These are phyloP conservation scores for Chlamydomonas sphaeroides DNA, from an alignment of 139 green algal genomes.

Conservation along the genomic window DNA sequence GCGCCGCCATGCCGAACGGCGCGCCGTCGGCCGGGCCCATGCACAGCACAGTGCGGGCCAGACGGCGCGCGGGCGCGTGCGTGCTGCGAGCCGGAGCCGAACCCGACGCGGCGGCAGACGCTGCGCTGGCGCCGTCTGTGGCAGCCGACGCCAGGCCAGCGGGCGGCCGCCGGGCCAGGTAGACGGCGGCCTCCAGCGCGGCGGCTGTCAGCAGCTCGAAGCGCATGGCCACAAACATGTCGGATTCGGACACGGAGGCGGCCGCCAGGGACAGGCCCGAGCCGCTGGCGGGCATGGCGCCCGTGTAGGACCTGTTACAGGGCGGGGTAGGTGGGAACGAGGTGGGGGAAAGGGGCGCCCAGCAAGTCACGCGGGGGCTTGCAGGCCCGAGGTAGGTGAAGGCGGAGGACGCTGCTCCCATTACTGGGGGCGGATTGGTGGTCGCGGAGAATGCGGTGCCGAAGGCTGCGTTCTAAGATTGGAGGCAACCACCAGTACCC, in stretches of 20 bases:
- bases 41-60: conserved; percentile 79
- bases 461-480: too few species aligned
- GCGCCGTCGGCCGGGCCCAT: conserved; percentile 62
- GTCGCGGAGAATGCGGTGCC: too few species aligned
- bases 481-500: too few species aligned
- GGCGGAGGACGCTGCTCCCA: too few species aligned
- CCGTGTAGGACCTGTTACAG: neutral
- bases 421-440: too few species aligned
- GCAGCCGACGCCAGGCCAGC: neutral
- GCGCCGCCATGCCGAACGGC: conserved; percentile 66
- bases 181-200: conserved; percentile 72
- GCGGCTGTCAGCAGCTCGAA: conserved; percentile 74
- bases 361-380: too few species aligned
- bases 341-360: too few species aligned
- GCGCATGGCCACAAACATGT: conserved; percentile 24
- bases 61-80: conserved; percentile 76
- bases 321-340: too few species aligned
- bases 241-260: neutral
- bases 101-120: neutral
- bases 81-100: conserved; percentile 16
- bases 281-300: neutral
- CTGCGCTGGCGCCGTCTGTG: neutral
- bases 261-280: neutral
- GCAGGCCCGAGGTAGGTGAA: too few species aligned
- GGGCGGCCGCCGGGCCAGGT: conserved; percentile 55